Evolutionary conservation across 164 flowering plant species (phyloP), one percentile per base, ranked within the genome.

Genomic region (Vitis rupestris): DNA sequence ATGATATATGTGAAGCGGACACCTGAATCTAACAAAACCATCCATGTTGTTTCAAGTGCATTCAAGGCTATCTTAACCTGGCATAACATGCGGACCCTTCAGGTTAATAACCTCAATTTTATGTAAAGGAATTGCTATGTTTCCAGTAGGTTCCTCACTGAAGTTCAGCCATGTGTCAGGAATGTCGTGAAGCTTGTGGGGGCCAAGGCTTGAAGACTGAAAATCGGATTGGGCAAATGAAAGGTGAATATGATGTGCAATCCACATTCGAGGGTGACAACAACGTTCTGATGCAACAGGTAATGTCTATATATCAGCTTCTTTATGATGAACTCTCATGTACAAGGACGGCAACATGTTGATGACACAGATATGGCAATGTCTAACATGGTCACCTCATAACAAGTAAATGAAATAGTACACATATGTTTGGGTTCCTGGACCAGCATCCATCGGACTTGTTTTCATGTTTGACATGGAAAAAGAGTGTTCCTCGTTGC

Each of bases 181-280:
- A 96, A 79, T 96, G 99, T 61, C 97, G 99, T 73, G 98, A 93
- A 85, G 99, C 98, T 19, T 89, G 94, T 87, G 97, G 98, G 31
- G 99, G 97, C 30, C 99, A 96, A 85, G 99, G 99, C 29, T 72
- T 93, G 76, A 96, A 90, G 85, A 90, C 99, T 66, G 98, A 93
- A 80, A 96, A 93, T 75, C 91, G 89, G 37, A 73, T 95, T 66
- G 99, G 99, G 65, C 93, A 87, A 61, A 64, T 96, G 71, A 93
- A 85, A 77, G 75, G 89, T 72, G 99, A 96, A 79, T 86, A 68
- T 70, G 98, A 93, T 82, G 97, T 96, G 74, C 98, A 96, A 63
- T 82, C 87, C 56, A 96, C 99, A 52, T 93, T 96, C 81, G 99
- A 96, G 80, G 99, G 99, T 31, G 98, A 93, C 81, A 95, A 95